Evolutionary conservation across 305 asterid species (phyloP).

Genomic region (Andrographis paniculata): DNA sequence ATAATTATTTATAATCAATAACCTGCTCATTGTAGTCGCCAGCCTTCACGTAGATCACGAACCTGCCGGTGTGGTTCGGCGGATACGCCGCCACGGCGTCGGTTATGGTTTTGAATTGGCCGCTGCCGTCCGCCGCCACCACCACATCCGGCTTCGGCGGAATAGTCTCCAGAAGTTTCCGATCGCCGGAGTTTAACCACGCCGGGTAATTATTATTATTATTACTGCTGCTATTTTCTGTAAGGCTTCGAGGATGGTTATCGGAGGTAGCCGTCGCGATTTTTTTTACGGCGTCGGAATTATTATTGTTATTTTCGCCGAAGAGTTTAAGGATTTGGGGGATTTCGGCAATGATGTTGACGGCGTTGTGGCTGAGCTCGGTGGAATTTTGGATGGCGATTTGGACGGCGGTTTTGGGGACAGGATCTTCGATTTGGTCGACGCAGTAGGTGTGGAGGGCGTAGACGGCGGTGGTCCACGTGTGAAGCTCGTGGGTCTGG

Average conservation of each 20-base stretch:
- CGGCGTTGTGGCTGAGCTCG: conserved; percentile 58
- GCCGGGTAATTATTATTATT: conserved; percentile 25
- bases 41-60: conserved; percentile 50
- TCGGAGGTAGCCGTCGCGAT: background rate
- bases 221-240: no score
- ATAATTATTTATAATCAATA: background rate
- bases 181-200: conserved; percentile 48
- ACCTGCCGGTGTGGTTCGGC: conserved; percentile 33
- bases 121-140: conserved; percentile 69
- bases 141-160: conserved; percentile 45
- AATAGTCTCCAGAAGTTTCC: conserved; percentile 32
- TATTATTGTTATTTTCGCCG: conserved; percentile 5
- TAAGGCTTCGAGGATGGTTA: no score
- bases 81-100: conserved; percentile 46
- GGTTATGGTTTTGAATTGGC: conserved; percentile 34
- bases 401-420: conserved; percentile 29
- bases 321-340: conserved; percentile 32
- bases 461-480: conserved; percentile 51
- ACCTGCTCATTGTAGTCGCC: conserved; percentile 31
- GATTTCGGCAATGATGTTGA: conserved; percentile 40
- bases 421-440: conserved; percentile 33
- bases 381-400: conserved; percentile 42
- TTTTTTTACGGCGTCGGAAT: conserved; percentile 3
- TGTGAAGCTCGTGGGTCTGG: conserved; percentile 36
- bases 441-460: conserved; percentile 40